Base-by-base conservation (phyloP, 140 eudicot genomes). In the Anethum foeniculum region DNA sequence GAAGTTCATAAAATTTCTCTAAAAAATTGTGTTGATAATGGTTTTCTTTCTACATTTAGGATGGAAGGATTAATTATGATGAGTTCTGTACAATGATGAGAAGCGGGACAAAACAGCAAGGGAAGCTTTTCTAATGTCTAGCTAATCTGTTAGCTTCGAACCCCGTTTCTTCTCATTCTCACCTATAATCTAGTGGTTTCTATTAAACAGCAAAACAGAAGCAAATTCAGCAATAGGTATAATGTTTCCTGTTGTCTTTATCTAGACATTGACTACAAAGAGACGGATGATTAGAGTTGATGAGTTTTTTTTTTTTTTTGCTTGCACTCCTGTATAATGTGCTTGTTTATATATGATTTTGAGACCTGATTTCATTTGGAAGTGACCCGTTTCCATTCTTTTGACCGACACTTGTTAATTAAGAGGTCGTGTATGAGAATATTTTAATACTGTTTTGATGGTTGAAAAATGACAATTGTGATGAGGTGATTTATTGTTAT, bases 11-110 rank as follows among this genome's bases (percentile, higher is more conserved):
- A 44, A 46, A 30, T 77, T 49, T 18, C 23, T 46, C 12, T 19
- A 44, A 18, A n/a, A 27, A 80, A 28, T 43, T 34, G 43, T 32
- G 67, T 28, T 18, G 10, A 76, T 68, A 19, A 46, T 34, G 36
- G 10, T 47, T 76, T 25, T 80, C 39, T 52, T 75, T 77, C 36
- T 65, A 75, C 76, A 32, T 65, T 43, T 79, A 94, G 98, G 98
- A 94, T 80, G 98, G 98, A n/a, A 85, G 85, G 67, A 94, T 94
- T 79, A 89, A 94, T 84, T 94, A 92, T 32, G 98, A 93, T 76
- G 98, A 94, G 88, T 94, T 94, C 23, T 92, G 94, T 82, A 80
- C 88, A 69, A 94, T 94, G 98, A 94, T 94, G 98, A 90, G 96
- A 85, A 92, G 98, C 74, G 98, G 98, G 77, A 71, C 91, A 27